Conservation (phyloP, 352 stramenopile genomes). For the Phytophthora nicotianae region DNA sequence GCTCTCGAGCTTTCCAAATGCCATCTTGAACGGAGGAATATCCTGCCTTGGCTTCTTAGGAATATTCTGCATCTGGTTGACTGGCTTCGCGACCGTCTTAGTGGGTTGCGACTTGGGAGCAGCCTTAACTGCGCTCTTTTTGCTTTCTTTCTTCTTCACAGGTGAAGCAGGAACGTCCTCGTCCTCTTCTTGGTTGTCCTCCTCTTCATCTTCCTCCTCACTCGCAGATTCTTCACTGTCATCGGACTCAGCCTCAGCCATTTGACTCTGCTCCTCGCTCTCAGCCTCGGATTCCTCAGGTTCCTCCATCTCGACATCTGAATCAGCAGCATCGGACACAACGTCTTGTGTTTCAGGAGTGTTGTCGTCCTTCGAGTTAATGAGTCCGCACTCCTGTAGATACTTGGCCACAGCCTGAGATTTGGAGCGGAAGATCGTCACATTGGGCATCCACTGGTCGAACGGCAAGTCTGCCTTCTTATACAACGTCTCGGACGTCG, state of each 20-base stretch:
- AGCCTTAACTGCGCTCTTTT: conserved; percentile 10
- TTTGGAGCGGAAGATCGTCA: conserved; percentile 78
- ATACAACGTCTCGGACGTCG: conserved; percentile 59
- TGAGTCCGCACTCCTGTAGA: conserved; percentile 43
- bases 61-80: conserved; percentile 15
- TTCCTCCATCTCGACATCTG: conserved; percentile 36
- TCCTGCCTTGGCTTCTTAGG: conserved; percentile 11
- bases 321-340: conserved; percentile 14
- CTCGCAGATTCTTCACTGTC: conserved; percentile 12
- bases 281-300: conserved; percentile 24
- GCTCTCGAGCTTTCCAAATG: conserved; percentile 62
- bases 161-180: conserved; percentile 9
- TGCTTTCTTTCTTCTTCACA: conserved; percentile 13
- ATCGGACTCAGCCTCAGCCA: conserved; percentile 11
- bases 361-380: conserved; percentile 9
- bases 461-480: conserved; percentile 71
- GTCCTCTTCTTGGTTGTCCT: conserved; percentile 33
- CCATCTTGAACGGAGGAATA: conserved; percentile 66
- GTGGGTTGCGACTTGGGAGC: conserved; percentile 8
- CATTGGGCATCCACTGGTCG: conserved; percentile 70
- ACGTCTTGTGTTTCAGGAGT: conserved; percentile 1
- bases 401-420: conserved; percentile 64
- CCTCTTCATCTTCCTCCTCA: conserved; percentile 8
- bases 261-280: conserved; percentile 16
- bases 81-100: conserved; percentile 6